A percentile compares a stretch with the other conserved stretches of the same genome.
Evolutionary conservation across 2,329 filamentous ascomycete genomes (phyloP).

Genomic region (Trichoderma harzianum): DNA sequence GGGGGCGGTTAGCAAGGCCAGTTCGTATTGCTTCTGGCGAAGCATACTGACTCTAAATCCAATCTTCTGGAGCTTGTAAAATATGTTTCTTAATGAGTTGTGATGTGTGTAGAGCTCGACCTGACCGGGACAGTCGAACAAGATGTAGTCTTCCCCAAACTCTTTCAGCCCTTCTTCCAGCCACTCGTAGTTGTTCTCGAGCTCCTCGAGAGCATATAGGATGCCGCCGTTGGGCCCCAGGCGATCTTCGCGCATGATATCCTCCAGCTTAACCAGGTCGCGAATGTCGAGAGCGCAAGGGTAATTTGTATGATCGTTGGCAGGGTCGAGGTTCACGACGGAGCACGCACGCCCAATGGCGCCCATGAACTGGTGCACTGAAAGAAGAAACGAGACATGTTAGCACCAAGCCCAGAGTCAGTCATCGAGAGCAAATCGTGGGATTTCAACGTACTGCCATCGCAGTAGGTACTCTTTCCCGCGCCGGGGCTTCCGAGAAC

Average conservation of each 20-base stretch:
- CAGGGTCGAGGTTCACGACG: constrained; percentile 93
- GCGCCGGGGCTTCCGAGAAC: constrained; percentile 91
- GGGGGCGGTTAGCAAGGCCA: constrained; percentile 20
- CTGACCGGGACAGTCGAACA: constrained; percentile 96
- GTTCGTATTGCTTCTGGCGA: not conserved
- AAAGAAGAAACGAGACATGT: not conserved
- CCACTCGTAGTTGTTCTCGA: constrained; percentile 94
- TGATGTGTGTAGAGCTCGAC: constrained; percentile 98
- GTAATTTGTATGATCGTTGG: constrained; percentile 90
- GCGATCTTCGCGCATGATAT: constrained; percentile 88
- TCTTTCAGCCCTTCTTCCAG: constrained; percentile 75
- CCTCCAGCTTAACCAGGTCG: constrained; percentile 82
- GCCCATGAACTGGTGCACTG: constrained; percentile 94
- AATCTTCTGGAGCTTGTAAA: constrained; percentile 83
- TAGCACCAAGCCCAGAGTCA: not conserved
- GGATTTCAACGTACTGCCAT: constrained; percentile 65
- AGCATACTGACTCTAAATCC: constrained; percentile 73
- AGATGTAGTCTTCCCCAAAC: constrained; percentile 82
- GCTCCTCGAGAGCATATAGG: constrained; percentile 88
- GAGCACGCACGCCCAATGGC: constrained; percentile 94
- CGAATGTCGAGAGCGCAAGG: constrained; percentile 88
- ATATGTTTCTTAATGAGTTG: constrained; percentile 84
- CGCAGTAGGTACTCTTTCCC: constrained; percentile 96
- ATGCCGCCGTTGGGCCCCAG: constrained; percentile 91
- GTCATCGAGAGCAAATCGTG: not conserved